Conservation (phyloP, 2,329 filamentous ascomycete genomes). For the Trichoderma koningiopsis region DNA sequence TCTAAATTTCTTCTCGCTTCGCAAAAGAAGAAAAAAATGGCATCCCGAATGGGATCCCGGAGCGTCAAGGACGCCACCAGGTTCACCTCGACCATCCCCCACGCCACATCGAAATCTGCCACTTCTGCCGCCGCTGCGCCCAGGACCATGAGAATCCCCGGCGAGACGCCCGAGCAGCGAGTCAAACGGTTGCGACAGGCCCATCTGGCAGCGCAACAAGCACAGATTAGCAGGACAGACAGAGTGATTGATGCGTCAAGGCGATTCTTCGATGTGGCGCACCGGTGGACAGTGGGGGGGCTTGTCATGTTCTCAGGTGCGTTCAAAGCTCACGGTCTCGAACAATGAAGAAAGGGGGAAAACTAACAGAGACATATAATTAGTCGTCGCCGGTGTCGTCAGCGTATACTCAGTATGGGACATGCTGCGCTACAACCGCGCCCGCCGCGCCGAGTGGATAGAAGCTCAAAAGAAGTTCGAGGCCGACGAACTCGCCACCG, state of each 20-base stretch:
- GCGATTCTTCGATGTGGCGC: conserved; percentile 57
- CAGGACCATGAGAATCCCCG: conserved; percentile 38
- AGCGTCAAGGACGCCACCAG: conserved; percentile 79
- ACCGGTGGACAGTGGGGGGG: conserved; percentile 57
- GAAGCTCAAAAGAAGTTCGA: conserved; percentile 57
- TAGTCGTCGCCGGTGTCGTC: conserved; percentile 55
- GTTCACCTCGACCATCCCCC: conserved; percentile 58
- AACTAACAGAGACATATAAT: conserved; percentile 32
- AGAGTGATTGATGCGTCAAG: conserved; percentile 51
- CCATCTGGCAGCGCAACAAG: conserved; percentile 65
- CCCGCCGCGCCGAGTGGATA: conserved; percentile 61
- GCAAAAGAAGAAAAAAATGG: conserved; percentile 37
- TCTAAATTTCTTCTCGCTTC: neutral
- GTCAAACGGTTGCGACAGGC: conserved; percentile 69
- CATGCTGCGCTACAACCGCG: conserved; percentile 63
- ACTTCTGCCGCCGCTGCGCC: conserved; percentile 34
- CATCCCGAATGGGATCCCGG: conserved; percentile 56
- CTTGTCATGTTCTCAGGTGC: conserved; percentile 61
- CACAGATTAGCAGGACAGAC: conserved; percentile 57
- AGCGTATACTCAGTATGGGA: conserved; percentile 63
- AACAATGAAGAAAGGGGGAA: neutral
- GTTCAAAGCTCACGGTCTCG: neutral
- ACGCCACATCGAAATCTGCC: conserved; percentile 65
- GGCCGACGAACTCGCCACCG: conserved; percentile 57
- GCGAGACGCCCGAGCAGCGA: conserved; percentile 69